phyloP scores from a whole-genome alignment of 2,329 filamentous ascomycete genomes.

The Phaeoacremonium minimum region DNA sequence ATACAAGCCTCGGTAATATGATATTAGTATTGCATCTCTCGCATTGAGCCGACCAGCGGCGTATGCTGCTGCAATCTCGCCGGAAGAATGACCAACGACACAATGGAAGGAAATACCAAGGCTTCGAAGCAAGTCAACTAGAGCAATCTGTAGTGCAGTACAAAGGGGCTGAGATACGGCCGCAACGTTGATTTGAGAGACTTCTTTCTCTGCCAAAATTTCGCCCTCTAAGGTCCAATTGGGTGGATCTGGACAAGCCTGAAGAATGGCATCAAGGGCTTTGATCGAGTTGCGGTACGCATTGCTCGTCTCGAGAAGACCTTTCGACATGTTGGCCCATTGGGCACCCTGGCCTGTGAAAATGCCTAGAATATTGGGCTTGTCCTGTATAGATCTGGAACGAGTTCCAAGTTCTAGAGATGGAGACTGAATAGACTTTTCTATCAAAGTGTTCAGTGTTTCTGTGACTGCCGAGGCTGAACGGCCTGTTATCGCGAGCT shows the following conservation, averaged over 20 bases:
- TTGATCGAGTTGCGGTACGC: slow-evolving; percentile 27
- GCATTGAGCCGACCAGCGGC: slow-evolving; percentile 28
- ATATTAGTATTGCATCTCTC: slow-evolving; percentile 30
- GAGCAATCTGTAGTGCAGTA: slow-evolving; percentile 47
- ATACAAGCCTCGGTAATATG: slow-evolving; percentile 33
- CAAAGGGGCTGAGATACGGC: slow-evolving; percentile 45
- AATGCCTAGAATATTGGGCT: slow-evolving; percentile 20
- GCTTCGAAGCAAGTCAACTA: slow-evolving; percentile 20
- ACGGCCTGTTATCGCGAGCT: slow-evolving; percentile 18
- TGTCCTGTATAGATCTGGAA: slow-evolving; percentile 8
- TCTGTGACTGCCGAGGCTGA: slow-evolving; percentile 15
- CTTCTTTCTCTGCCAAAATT: slow-evolving; percentile 19
- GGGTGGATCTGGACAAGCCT: slow-evolving; percentile 15
- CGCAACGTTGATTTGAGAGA: slow-evolving; percentile 27
- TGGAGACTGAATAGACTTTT: slow-evolving; percentile 4
- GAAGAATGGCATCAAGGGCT: slow-evolving; percentile 23
- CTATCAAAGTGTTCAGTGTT: slow-evolving; percentile 18
- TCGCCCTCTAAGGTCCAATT: slow-evolving; percentile 27
- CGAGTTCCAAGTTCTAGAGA: slow-evolving; percentile 13
- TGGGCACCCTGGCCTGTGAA: slow-evolving; percentile 44
- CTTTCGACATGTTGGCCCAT: slow-evolving; percentile 34
- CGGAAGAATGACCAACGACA: slow-evolving; percentile 35
- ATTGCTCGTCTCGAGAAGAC: slow-evolving; percentile 19
- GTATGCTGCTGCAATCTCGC: slow-evolving; percentile 40
- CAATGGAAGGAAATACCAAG: slow-evolving; percentile 20